Evolutionary conservation across 176 grass and related monocot genomes (phyloP), one percentile per base, ranked within the genome.

Genomic region (Carex pumila): DNA sequence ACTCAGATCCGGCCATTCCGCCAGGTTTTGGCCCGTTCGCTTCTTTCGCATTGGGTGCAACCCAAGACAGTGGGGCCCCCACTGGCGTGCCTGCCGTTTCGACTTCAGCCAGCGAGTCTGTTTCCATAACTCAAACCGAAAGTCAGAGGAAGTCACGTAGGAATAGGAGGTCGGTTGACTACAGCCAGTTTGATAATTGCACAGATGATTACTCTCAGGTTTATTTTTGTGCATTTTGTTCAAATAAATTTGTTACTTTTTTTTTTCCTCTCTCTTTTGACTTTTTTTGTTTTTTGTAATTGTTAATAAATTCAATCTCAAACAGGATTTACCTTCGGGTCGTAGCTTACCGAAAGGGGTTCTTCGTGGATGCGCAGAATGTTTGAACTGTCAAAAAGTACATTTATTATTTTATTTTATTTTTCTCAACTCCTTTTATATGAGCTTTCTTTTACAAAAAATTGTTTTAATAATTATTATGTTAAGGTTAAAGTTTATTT

Each of bases 281-380:
- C 37, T 55, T 9, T 6, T 89, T 25, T 55, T 10, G n/a, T 8
- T 89, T 25, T 17, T 76, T 54, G 18, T 32, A 32, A 76, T 55
- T 32, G 22, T 57, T 57, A 66, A 50, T 47, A 64, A 61, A 64
- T 59, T 60, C 14, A 10, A 18, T 68, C 22, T 37, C 32, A 61
- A 71, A 85, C 84, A 97, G 95, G 84, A 82, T 88, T 29, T 55
- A 52, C 86, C 71, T 90, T 84, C 80, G 54, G 73, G 8, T 32
- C 58, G 57, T 58, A 85, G 85, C 34, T 81, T 97, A 73, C 95
- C 95, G 22, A 94, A 92, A 92, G 92, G 95, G 81, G 92, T 97
- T 84, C 62, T 94, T 87, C 92, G 90, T 84, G 95, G 95, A 87
- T 97, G 95, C 50, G 83, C 84, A 36, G 67, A 85, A 69, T 97